Base-by-base conservation (phyloP, 345 rosid species). In the Microcos paniculata region DNA sequence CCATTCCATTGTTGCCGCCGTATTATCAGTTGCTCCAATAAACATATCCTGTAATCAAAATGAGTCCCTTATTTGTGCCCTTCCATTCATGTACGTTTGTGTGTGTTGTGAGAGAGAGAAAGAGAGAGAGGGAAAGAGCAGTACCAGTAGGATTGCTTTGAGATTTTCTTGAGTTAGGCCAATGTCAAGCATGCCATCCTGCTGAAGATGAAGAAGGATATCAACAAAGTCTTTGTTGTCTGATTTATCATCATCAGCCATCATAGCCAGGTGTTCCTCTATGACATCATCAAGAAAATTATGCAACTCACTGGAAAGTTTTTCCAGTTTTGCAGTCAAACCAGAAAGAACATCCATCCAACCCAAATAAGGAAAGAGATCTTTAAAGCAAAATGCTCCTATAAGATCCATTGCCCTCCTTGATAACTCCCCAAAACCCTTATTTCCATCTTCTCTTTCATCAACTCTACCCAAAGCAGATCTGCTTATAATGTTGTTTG, bases 241-340 rank as follows among this genome's bases (percentile, higher is more conserved):
- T 11, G 15, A 35, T 43, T 18, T 45, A 53, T 70, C 45, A 49
- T 31, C 61, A 28, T 55, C 63, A 6, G 52, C 26, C 64, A 59
- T 1, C 18, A 46, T 23, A 66, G 26, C 71, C 33, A 6, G 58
- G 33, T 66, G 78, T 11, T 75, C 72, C 14, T 52, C 61, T 15
- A 75, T 75, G 12, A 75, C 59, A 30, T 56, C 33, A 6, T 76
- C 78, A 65, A 76, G 57, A 76, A 76, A 26, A 46, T 4, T 33
- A n/a, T 56, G 65, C 6, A 30, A 28, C 26, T 76, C 73, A 43
- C 11, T 30, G 11, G n/a, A 45, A 38, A 31, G 8, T 35, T 19
- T 67, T 16, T 76, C 24, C n/a, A 67, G 23, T 68, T 56, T 13
- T 13, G 66, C 30, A 14, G 45, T 55, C 21, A 55, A 35, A 10